Evolutionary conservation across 2,329 filamentous ascomycete genomes (phyloP), one percentile per base, ranked within the genome.

Genomic region (Scedosporium apiospermum): DNA sequence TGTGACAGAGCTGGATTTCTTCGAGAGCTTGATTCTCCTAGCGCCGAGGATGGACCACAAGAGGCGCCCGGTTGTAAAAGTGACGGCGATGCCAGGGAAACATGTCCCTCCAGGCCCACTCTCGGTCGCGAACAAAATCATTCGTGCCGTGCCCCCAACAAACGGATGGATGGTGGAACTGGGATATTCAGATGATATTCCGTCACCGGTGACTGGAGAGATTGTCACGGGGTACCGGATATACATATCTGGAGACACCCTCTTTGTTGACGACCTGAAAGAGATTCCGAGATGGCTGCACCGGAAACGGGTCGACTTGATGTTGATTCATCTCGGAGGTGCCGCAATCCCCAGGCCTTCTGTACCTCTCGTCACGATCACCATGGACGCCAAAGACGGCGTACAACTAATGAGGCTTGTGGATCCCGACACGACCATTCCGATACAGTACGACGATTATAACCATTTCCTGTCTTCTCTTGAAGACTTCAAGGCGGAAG

Each of bases 81-180:
- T 87, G 23, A 86, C 82, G 0, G 84, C 76, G 1, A 85, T 83
- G 81, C 86, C 85, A 0, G 86, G 83, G 2, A 86, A 87, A 68
- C 85, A 88, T 69, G 79, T 88, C 2, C 73, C 74, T 1, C 73
- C 73, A 0, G 73, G 74, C 0, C 64, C 66, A 2, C 64, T 75
- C 6, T 64, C 67, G 0, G 62, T 79, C 7, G 74, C 80, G 18
- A 74, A 77, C 61, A 69, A 75, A 23, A 38, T 75, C 6, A 65
- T 75, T 3, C 61, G 68, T 42, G 71, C 78, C 62, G 78, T 87
- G 2, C 86, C 85, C 6, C 86, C 84, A 2, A 86, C 82, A 0
- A 88, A 87, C 68, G 85, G 85, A 30, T 88, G 85, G 84, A 81
- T 88, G 73, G 64, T 88, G 4, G 85, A 88, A 69, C 72, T 88